These are phyloP conservation scores for Coniochaeta prunicola DNA, from an alignment of 2,329 filamentous ascomycete genomes.

Conservation along the genomic window DNA sequence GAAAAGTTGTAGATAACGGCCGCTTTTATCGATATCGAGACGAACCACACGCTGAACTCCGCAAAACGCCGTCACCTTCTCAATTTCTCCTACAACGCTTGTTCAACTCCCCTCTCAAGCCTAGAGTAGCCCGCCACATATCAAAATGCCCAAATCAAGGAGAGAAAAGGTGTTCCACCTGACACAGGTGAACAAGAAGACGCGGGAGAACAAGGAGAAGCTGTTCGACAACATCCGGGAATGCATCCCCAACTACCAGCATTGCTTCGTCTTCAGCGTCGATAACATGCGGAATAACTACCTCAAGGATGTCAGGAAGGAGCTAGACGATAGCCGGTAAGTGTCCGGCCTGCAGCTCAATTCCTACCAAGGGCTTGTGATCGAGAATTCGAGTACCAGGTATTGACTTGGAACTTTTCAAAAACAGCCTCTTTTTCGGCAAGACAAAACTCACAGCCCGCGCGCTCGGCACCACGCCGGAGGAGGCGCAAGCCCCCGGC, in stretches of 20 bases:
- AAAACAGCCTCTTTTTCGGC: conserved; percentile 82
- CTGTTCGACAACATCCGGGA: conserved; percentile 86
- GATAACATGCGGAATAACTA: conserved; percentile 99
- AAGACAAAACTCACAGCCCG: conserved; percentile 99
- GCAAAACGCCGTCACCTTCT: neutral
- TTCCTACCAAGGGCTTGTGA: conserved; percentile 1
- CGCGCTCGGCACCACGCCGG: conserved; percentile 72
- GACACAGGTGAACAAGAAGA: conserved; percentile 88
- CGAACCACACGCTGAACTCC: neutral
- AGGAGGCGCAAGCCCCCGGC: conserved; percentile 74
- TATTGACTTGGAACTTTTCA: neutral
- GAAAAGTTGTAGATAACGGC: neutral
- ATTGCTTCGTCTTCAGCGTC: conserved; percentile 88
- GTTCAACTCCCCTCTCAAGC: neutral
- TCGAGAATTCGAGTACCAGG: too few species aligned
- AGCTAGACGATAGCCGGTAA: conserved; percentile 79
- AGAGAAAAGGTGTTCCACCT: conserved; percentile 83
- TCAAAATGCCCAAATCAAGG: conserved; percentile 90
- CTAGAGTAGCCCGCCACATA: conserved; percentile 2
- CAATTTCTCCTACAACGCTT: neutral
- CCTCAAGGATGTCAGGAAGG: conserved; percentile 80
- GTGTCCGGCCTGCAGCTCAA: too few species aligned
- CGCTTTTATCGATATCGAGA: neutral
- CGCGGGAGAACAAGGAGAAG: conserved; percentile 81
- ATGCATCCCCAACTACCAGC: conserved; percentile 74